Evolutionary conservation across 768 basidiomycete species (phyloP).

Genomic region (Termitomyces sp.): DNA sequence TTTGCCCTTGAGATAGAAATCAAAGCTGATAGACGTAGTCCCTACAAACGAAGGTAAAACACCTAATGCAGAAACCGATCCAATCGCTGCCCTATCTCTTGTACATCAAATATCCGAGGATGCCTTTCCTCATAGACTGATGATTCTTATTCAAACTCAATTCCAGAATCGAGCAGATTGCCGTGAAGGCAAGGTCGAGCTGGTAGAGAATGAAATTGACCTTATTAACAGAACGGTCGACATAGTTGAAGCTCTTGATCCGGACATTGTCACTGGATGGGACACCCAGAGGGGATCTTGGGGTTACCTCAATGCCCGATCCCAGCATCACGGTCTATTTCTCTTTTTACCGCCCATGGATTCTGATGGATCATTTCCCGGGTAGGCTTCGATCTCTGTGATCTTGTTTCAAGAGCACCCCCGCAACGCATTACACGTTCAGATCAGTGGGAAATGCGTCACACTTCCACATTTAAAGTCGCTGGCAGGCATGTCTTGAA

Average conservation of each 20-base stretch:
- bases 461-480: slow-evolving; percentile 79
- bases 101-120: slow-evolving; percentile 53
- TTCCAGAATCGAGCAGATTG: slow-evolving; percentile 30
- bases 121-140: slow-evolving; percentile 33
- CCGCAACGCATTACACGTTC: slow-evolving; percentile 28
- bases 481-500: slow-evolving; percentile 90
- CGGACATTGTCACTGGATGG: slow-evolving; percentile 91
- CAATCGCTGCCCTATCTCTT: slow-evolving; percentile 68
- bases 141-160: slow-evolving; percentile 44
- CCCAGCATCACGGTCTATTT: slow-evolving; percentile 46
- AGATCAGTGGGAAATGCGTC: slow-evolving; percentile 68
- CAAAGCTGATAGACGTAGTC: slow-evolving; percentile 32
- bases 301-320: slow-evolving; percentile 83
- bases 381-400: slow-evolving; percentile 67
- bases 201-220: slow-evolving; percentile 68
- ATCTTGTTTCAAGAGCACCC: slow-evolving; percentile 74
- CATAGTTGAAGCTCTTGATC: slow-evolving; percentile 70
- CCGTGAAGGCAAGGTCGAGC: slow-evolving; percentile 39
- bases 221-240: slow-evolving; percentile 76
- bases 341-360: background rate
- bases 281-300: slow-evolving; percentile 85
- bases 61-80: slow-evolving; percentile 63
- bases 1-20: background rate
- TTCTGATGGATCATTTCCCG: background rate
- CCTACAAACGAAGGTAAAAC: slow-evolving; percentile 51